Evolutionary conservation across 345 rosid genomes (phyloP).

Genomic region (Linum trigynum): DNA sequence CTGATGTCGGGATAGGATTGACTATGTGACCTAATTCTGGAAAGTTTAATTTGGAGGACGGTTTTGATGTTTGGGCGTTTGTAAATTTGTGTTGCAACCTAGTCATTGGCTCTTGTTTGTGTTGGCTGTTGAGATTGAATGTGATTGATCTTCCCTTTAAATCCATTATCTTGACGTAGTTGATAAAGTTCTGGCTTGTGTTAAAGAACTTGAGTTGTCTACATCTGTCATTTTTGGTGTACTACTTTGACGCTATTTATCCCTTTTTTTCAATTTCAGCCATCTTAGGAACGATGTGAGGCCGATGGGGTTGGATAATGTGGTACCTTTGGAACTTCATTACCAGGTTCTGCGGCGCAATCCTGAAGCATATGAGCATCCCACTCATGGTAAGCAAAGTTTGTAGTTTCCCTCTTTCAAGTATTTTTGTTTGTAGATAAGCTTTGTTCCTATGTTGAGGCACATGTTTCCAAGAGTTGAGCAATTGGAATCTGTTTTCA

Average conservation of each 20-base stretch:
- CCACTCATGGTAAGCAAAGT: slow-evolving; percentile 60
- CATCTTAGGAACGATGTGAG: slow-evolving; percentile 46
- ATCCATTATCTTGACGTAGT: neutral
- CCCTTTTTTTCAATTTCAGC: slow-evolving; percentile 29
- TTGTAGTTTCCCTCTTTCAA: slow-evolving; percentile 23
- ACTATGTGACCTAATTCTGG: neutral
- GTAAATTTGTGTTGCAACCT: neutral
- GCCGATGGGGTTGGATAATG: slow-evolving; percentile 21
- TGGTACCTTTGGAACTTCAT: slow-evolving; percentile 49
- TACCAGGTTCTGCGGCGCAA: slow-evolving; percentile 53
- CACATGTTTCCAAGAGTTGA: neutral
- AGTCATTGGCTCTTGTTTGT: neutral
- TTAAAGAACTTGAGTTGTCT: neutral
- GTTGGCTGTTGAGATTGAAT: neutral
- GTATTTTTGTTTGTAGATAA: neutral
- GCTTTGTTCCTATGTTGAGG: neutral
- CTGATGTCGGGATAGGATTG: neutral
- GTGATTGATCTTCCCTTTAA: neutral
- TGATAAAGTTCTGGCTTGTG: neutral
- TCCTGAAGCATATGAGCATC: slow-evolving; percentile 81
- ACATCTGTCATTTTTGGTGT: neutral
- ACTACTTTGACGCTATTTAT: neutral
- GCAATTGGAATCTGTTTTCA: neutral
- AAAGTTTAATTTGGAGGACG: neutral
- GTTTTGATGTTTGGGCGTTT: neutral